Conservation (phyloP, 2,329 filamentous ascomycete species). For the Xylaria sp. region DNA sequence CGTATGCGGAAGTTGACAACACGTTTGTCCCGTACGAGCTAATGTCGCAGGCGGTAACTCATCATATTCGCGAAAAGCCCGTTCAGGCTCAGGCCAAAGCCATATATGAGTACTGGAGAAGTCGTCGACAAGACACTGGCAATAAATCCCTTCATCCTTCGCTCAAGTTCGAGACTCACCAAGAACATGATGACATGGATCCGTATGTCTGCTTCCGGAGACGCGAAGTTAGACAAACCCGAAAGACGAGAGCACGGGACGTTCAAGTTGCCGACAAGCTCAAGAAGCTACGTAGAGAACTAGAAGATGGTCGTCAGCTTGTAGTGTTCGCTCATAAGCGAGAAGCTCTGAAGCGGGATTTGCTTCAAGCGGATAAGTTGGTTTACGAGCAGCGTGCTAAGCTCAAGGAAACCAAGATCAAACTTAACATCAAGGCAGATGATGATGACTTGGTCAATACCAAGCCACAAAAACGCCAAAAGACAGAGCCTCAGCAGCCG, state of each 20-base stretch:
- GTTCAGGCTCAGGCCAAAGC: slow-evolving; percentile 68
- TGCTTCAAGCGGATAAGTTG: slow-evolving; percentile 73
- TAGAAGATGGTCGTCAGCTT: slow-evolving; percentile 85
- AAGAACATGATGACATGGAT: slow-evolving; percentile 93
- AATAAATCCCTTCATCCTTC: slow-evolving; percentile 77
- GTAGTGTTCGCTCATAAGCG: slow-evolving; percentile 79
- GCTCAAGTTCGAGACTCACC: slow-evolving; percentile 92
- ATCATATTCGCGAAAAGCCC: slow-evolving; percentile 55
- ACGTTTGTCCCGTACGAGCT: slow-evolving; percentile 78
- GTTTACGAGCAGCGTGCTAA: slow-evolving; percentile 83
- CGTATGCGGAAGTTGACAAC: slow-evolving; percentile 88
- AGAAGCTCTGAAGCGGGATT: slow-evolving; percentile 78
- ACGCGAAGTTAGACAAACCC: slow-evolving; percentile 89
- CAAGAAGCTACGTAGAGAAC: slow-evolving; percentile 85
- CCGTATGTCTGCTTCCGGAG: slow-evolving; percentile 98
- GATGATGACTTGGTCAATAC: slow-evolving; percentile 94
- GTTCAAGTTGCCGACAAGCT: slow-evolving; percentile 94
- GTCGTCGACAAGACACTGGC: slow-evolving; percentile 66
- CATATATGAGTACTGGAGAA: slow-evolving; percentile 90
- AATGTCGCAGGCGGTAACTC: slow-evolving; percentile 71
- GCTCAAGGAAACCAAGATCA: slow-evolving; percentile 87
- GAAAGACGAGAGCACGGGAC: slow-evolving; percentile 93
- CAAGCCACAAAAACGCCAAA: slow-evolving; percentile 73
- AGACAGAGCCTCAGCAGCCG: slow-evolving; percentile 66
- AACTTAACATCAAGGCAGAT: slow-evolving; percentile 86